Conservation (phyloP, 1,284 basidiomycete genomes). For the Irpex rosettiformis region DNA sequence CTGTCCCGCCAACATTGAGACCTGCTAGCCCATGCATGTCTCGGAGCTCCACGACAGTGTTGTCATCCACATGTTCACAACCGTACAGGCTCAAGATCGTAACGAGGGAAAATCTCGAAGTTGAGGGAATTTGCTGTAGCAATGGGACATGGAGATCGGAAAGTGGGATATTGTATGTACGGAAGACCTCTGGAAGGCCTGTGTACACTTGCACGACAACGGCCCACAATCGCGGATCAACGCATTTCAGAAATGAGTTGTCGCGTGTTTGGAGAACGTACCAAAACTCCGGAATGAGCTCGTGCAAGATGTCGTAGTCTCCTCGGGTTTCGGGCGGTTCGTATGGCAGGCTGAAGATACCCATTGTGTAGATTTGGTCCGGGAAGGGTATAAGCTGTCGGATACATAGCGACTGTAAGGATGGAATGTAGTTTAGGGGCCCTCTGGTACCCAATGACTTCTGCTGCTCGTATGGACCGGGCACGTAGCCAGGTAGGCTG, state of each 20-base stretch:
- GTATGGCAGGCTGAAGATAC: slow-evolving; percentile 28
- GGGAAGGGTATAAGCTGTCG: slow-evolving; percentile 31
- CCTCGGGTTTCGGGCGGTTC: slow-evolving; percentile 18
- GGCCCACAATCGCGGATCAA: slow-evolving; percentile 62
- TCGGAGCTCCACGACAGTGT: slow-evolving; percentile 45
- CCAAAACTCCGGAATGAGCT: slow-evolving; percentile 31
- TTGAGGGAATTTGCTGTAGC: slow-evolving; percentile 53
- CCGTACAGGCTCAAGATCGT: slow-evolving; percentile 56
- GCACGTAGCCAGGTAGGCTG: slow-evolving; percentile 23
- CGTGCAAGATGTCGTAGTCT: slow-evolving; percentile 33
- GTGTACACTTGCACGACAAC: slow-evolving; percentile 55
- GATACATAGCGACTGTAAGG: slow-evolving; percentile 39
- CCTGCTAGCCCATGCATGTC: slow-evolving; percentile 51
- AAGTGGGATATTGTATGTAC: slow-evolving; percentile 45
- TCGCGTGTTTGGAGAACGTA: slow-evolving; percentile 22
- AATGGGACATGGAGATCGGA: slow-evolving; percentile 49
- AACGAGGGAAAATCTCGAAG: slow-evolving; percentile 54
- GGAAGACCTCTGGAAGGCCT: slow-evolving; percentile 43
- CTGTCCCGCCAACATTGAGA: slow-evolving; percentile 56
- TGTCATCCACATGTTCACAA: slow-evolving; percentile 52
- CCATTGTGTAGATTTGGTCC: slow-evolving; percentile 35
- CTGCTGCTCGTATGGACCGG: slow-evolving; percentile 23
- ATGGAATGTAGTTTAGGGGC: slow-evolving; percentile 31
- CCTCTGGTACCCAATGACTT: not conserved
- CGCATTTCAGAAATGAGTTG: slow-evolving; percentile 17